Percentiles rank a stretch among this genome's conserved stretches.
phyloP scores from a whole-genome alignment of 2,329 filamentous ascomycete species.

The Trichoderma breve region DNA sequence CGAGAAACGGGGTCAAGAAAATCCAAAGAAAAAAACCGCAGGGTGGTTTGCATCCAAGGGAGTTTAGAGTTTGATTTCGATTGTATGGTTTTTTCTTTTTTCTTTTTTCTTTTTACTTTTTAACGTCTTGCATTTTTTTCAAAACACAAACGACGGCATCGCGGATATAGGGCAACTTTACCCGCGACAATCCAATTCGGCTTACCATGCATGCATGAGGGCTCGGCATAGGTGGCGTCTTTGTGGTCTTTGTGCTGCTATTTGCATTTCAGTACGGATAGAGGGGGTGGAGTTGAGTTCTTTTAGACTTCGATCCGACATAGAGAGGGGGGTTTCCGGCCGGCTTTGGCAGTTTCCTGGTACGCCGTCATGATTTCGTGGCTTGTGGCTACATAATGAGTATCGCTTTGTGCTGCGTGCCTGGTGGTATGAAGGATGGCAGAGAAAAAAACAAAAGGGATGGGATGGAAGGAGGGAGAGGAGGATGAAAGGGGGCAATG shows the following conservation, averaged over 20 bases:
- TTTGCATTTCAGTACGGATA: constrained; percentile 39
- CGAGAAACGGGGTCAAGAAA: constrained; percentile 23
- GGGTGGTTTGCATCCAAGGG: constrained; percentile 45
- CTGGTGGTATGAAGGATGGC: constrained; percentile 21
- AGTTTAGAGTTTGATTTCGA: constrained; percentile 30
- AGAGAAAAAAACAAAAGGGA: constrained; percentile 5
- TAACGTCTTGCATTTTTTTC: constrained; percentile 31
- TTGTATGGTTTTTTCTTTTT: constrained; percentile 26
- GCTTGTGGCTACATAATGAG: constrained; percentile 37
- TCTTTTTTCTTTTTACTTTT: constrained; percentile 24
- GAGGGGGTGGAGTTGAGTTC: constrained; percentile 39
- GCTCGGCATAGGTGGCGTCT: constrained; percentile 31
- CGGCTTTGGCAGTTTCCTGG: constrained; percentile 30
- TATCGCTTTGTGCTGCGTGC: constrained; percentile 28
- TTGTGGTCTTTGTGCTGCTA: constrained; percentile 29
- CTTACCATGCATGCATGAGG: constrained; percentile 31
- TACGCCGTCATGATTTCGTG: constrained; percentile 36
- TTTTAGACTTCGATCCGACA: constrained; percentile 40
- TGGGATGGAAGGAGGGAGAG: constrained; percentile 7
- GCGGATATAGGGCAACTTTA: constrained; percentile 10
- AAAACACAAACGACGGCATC: constrained; percentile 18
- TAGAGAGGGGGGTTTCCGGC: constrained; percentile 35
- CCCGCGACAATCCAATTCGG: constrained; percentile 19
- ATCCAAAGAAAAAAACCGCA: constrained; percentile 51
- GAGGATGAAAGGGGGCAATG: constrained; percentile 7